phyloP scores from a whole-genome alignment of 2,329 filamentous ascomycete species.

The Cylindrodendrum hubeiense region DNA sequence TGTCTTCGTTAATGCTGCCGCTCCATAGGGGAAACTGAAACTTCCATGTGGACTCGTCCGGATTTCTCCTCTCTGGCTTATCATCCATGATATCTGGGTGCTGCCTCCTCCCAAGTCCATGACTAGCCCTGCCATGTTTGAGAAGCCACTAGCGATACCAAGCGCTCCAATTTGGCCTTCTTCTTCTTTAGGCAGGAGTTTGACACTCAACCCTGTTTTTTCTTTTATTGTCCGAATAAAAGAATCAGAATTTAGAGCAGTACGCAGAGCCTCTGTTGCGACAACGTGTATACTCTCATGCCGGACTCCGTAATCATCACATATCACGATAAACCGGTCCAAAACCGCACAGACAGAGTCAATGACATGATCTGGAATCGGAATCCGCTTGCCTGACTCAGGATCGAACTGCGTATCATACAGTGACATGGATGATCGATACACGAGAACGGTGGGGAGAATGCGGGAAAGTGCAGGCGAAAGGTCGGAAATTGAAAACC shows the following conservation, averaged over 20 bases:
- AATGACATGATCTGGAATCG: conserved; percentile 46
- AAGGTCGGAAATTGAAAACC: conserved; percentile 70
- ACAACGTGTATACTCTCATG: conserved; percentile 46
- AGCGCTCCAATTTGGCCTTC: conserved; percentile 75
- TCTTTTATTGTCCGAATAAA: conserved; percentile 58
- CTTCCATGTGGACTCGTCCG: conserved; percentile 65
- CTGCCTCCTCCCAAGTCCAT: conserved; percentile 82
- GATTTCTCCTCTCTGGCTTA: conserved; percentile 62
- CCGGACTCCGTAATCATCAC: conserved; percentile 42
- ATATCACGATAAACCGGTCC: conserved; percentile 45
- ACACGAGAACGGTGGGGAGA: conserved; percentile 61
- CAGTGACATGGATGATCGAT: conserved; percentile 48
- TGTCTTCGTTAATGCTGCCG: conserved; percentile 72
- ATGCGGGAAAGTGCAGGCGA: conserved; percentile 67
- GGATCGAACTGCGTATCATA: conserved; percentile 49
- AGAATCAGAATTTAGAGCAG: conserved; percentile 45
- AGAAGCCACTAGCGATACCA: conserved; percentile 76
- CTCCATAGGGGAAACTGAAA: conserved; percentile 77
- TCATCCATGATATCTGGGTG: conserved; percentile 77
- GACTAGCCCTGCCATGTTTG: conserved; percentile 71
- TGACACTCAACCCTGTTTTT: conserved; percentile 69
- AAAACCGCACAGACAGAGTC: conserved; percentile 43
- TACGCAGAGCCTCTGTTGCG: conserved; percentile 48
- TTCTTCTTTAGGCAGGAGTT: conserved; percentile 73
- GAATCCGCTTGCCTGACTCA: conserved; percentile 46